These are phyloP conservation scores for Cercospora beticola DNA, from an alignment of 2,329 filamentous ascomycete genomes.

Conservation along the genomic window DNA sequence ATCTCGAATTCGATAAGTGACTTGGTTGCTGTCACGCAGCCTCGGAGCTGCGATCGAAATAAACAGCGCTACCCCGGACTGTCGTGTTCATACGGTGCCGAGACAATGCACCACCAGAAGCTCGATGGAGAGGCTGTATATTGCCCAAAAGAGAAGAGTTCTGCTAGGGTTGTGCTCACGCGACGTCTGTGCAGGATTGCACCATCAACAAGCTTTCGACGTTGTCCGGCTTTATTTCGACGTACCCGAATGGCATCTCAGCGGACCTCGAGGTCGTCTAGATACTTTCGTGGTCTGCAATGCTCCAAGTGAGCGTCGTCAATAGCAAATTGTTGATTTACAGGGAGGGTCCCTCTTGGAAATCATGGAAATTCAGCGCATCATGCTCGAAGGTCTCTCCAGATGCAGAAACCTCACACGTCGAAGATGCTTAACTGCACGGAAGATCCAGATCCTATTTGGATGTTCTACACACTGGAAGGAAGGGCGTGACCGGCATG, in stretches of 20 bases:
- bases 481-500: not conserved
- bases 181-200: too few relatives aligned
- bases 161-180: too few relatives aligned
- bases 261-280: not conserved
- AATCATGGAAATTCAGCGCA: not conserved
- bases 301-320: not conserved
- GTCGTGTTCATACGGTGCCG: too few relatives aligned
- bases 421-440: not conserved
- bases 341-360: not conserved
- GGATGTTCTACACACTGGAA: not conserved
- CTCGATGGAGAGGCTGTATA: too few relatives aligned
- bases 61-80: too few relatives aligned
- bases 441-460: not conserved
- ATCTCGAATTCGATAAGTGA: too few relatives aligned
- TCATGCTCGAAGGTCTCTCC: not conserved
- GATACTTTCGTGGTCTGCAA: not conserved
- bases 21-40: too few relatives aligned
- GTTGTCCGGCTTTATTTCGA: not conserved
- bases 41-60: too few relatives aligned
- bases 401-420: not conserved
- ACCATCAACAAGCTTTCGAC: not conserved
- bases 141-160: too few relatives aligned
- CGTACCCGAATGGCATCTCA: not conserved
- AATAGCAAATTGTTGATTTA: not conserved
- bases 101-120: too few relatives aligned